These are phyloP conservation scores for Metarhizium robertsii DNA, from an alignment of 2,329 filamentous ascomycete species.

Conservation along the genomic window DNA sequence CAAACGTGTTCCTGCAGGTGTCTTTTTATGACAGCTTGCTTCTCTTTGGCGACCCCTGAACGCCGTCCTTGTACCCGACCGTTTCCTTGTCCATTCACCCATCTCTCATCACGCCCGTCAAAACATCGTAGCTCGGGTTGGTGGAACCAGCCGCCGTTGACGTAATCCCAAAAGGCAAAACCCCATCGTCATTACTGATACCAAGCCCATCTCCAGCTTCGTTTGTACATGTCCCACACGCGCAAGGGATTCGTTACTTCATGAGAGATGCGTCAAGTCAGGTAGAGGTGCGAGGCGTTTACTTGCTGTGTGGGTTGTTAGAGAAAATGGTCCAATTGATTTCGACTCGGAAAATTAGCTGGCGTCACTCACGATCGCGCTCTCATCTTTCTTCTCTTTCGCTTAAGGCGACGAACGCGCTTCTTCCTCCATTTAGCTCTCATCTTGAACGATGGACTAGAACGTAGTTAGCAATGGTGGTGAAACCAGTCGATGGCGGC, in stretches of 20 bases:
- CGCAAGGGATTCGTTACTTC: slow-evolving; percentile 25
- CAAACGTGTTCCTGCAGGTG: slow-evolving; percentile 13
- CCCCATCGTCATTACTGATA: slow-evolving; percentile 6
- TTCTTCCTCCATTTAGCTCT: slow-evolving; percentile 99
- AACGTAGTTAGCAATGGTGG: background rate
- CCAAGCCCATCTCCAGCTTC: slow-evolving; percentile 12
- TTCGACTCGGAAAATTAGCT: background rate
- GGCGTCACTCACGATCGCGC: slow-evolving; percentile 75
- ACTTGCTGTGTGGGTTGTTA: slow-evolving; percentile 46
- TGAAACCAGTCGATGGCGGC: background rate
- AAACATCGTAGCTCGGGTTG: slow-evolving; percentile 9
- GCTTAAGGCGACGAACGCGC: slow-evolving; percentile 97
- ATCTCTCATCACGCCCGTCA: slow-evolving; percentile 22
- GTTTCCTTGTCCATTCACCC: slow-evolving; percentile 21
- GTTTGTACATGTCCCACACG: slow-evolving; percentile 14
- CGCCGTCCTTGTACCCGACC: slow-evolving; percentile 20
- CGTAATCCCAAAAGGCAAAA: slow-evolving; percentile 14
- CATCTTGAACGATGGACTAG: slow-evolving; percentile 45
- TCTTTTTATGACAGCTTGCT: slow-evolving; percentile 18
- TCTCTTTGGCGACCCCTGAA: slow-evolving; percentile 17
- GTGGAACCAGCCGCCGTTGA: slow-evolving; percentile 4
- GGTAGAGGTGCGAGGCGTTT: slow-evolving; percentile 54
- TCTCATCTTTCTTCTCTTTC: slow-evolving; percentile 99
- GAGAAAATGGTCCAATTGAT: slow-evolving; percentile 12
- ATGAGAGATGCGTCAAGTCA: slow-evolving; percentile 39